Conservation (phyloP, 495 filamentous ascomycete genomes). For the Aspergillus bertholletiae region DNA sequence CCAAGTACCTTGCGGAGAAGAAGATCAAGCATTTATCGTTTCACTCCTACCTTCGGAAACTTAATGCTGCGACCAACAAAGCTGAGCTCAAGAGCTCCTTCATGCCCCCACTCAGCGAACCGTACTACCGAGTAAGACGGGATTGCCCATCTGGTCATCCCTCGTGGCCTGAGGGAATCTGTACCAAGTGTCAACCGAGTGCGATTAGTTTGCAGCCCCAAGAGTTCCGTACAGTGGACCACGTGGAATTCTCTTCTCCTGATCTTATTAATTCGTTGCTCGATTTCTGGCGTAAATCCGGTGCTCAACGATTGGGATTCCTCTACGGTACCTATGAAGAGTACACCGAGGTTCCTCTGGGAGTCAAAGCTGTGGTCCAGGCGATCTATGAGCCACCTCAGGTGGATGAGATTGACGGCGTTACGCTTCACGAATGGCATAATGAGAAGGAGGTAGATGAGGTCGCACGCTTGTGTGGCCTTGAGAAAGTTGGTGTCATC, state of each 20-base stretch:
- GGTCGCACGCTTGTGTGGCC: constrained; percentile 77
- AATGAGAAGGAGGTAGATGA: constrained; percentile 81
- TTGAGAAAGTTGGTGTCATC: constrained; percentile 90
- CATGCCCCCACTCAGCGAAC: constrained; percentile 93
- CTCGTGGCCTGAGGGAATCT: constrained; percentile 95
- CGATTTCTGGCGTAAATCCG: constrained; percentile 83
- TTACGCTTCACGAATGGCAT: constrained; percentile 83
- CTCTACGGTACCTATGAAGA: constrained; percentile 89
- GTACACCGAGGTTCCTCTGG: constrained; percentile 88
- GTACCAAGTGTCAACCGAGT: constrained; percentile 96
- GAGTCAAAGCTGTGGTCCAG: constrained; percentile 94
- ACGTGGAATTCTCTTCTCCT: constrained; percentile 89
- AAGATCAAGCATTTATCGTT: constrained; percentile 99
- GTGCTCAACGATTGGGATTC: constrained; percentile 78
- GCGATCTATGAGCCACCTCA: constrained; percentile 98
- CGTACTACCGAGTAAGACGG: constrained; percentile 82
- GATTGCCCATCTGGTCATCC: constrained; percentile 93
- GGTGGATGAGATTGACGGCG: constrained; percentile 82
- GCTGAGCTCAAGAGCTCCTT: constrained; percentile 86
- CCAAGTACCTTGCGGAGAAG: constrained; percentile 81
- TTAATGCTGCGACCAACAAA: constrained; percentile 95
- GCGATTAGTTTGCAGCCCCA: constrained; percentile 95
- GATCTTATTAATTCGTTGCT: constrained; percentile 81
- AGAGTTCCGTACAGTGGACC: constrained; percentile 95
- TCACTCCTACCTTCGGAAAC: constrained; percentile 89